phyloP scores from a whole-genome alignment of 352 stramenopile species.

The Globisporangium megalacanthum region DNA sequence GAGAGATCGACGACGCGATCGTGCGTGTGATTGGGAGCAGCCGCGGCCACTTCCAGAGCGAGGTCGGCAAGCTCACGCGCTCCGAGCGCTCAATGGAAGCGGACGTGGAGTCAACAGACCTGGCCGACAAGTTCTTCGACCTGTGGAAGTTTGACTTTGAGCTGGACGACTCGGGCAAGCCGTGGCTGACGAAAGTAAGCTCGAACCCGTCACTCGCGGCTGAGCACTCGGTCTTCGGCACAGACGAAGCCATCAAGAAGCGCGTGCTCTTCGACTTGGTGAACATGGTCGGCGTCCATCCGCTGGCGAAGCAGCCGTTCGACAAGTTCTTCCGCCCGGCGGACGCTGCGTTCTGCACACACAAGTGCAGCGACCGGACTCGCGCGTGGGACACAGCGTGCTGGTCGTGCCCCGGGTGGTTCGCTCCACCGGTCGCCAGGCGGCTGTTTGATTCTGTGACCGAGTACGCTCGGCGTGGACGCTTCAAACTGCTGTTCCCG shows the following conservation, averaged over 20 bases:
- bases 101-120: constrained; percentile 24
- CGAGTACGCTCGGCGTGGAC: constrained; percentile 66
- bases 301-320: constrained; percentile 50
- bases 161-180: constrained; percentile 90
- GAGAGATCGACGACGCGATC: constrained; percentile 63
- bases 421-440: constrained; percentile 47
- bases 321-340: constrained; percentile 51
- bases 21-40: constrained; percentile 55
- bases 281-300: constrained; percentile 61
- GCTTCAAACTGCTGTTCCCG: constrained; percentile 67
- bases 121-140: constrained; percentile 89
- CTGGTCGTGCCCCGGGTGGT: constrained; percentile 76
- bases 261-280: constrained; percentile 58
- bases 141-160: constrained; percentile 96
- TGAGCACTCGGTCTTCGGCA: constrained; percentile 43
- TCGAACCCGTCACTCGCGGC: constrained; percentile 59
- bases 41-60: constrained; percentile 40
- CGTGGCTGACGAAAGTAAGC: constrained; percentile 91
- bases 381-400: constrained; percentile 62
- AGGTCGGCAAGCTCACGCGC: constrained; percentile 44
- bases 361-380: constrained; percentile 59
- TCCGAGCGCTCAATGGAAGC: constrained; percentile 9
- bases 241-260: constrained; percentile 68
- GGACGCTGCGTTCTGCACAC: constrained; percentile 40
- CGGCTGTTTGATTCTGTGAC: constrained; percentile 44